Conservation (phyloP, 805 yeast species). For the Kazachstania bromeliacearum region DNA sequence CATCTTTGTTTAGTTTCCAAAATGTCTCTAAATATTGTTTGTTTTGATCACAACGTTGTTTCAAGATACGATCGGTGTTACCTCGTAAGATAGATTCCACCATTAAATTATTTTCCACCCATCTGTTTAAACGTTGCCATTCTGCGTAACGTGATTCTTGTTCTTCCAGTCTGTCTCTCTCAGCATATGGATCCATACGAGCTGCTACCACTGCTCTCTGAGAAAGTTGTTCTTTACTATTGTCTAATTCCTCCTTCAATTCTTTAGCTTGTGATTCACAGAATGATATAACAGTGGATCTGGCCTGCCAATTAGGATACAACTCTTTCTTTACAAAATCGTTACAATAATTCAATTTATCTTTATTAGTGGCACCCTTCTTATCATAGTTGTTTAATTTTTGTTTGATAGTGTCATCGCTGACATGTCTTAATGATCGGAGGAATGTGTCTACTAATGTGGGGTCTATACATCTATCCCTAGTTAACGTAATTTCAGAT, state of each 20-base stretch:
- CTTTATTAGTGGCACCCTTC: constrained; percentile 5
- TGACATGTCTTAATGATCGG: constrained; percentile 23
- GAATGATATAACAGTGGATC: constrained; percentile 33
- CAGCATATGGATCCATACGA: constrained; percentile 44
- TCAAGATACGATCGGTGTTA: constrained; percentile 29
- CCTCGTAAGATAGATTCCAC: constrained; percentile 35
- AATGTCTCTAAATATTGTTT: constrained; percentile 21
- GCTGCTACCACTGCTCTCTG: constrained; percentile 20
- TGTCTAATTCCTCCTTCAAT: constrained; percentile 27
- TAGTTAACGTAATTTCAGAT: constrained; percentile 16
- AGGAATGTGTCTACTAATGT: constrained; percentile 25
- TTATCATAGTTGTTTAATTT: constrained; percentile 33
- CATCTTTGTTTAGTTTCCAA: no score
- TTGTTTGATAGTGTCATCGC: constrained; percentile 40
- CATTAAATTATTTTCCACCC: constrained; percentile 33
- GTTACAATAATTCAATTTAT: constrained; percentile 26
- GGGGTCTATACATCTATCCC: constrained; percentile 25
- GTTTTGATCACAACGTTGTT: constrained; percentile 31
- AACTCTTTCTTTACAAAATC: constrained; percentile 31
- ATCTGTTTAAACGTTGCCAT: constrained; percentile 25
- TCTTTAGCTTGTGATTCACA: constrained; percentile 31
- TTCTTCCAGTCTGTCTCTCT: constrained; percentile 30
- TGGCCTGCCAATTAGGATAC: constrained; percentile 40
- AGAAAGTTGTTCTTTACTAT: constrained; percentile 9
- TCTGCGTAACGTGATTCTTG: constrained; percentile 24